Evolutionary conservation across 2,329 filamentous ascomycete species (phyloP).

Genomic region (Xylaria sp.): DNA sequence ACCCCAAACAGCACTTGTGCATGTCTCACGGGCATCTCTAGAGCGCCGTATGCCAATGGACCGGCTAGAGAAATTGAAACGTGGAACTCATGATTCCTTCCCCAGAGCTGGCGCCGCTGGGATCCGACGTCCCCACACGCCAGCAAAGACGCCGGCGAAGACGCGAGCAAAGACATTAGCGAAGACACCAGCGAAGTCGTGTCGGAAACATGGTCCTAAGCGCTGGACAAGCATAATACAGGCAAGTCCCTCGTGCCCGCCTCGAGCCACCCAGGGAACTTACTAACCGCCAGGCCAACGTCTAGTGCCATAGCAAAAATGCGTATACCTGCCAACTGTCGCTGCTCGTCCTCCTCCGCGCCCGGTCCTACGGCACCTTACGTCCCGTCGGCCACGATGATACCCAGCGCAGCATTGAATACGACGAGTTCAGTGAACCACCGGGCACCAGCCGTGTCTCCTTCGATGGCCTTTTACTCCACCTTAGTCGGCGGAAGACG

Average conservation of each 20-base stretch:
- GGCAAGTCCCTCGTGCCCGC: not conserved
- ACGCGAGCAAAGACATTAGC: too few relatives aligned
- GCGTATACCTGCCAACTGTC: not conserved
- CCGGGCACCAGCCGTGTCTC: not conserved
- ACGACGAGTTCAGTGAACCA: not conserved
- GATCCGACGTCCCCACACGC: too few relatives aligned
- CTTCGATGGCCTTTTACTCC: slow-evolving; percentile 23
- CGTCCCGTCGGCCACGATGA: not conserved
- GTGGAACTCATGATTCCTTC: too few relatives aligned
- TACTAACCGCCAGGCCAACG: too few relatives aligned
- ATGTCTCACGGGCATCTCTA: too few relatives aligned
- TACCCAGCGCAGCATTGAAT: slow-evolving; percentile 9
- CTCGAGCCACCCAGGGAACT: too few relatives aligned
- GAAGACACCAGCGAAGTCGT: too few relatives aligned
- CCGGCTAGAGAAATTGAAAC: too few relatives aligned
- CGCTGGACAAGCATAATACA: not conserved
- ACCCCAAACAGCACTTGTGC: too few relatives aligned
- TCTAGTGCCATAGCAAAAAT: not conserved
- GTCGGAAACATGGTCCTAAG: not conserved
- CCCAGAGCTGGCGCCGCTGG: too few relatives aligned
- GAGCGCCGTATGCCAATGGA: too few relatives aligned
- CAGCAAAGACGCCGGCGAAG: too few relatives aligned
- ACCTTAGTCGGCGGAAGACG: not conserved
- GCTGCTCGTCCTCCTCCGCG: not conserved
- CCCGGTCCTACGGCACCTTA: not conserved